Evolutionary conservation across 1,284 basidiomycete genomes (phyloP), one percentile per base, ranked within the genome.

Genomic region (Papiliotrema laurentii): DNA sequence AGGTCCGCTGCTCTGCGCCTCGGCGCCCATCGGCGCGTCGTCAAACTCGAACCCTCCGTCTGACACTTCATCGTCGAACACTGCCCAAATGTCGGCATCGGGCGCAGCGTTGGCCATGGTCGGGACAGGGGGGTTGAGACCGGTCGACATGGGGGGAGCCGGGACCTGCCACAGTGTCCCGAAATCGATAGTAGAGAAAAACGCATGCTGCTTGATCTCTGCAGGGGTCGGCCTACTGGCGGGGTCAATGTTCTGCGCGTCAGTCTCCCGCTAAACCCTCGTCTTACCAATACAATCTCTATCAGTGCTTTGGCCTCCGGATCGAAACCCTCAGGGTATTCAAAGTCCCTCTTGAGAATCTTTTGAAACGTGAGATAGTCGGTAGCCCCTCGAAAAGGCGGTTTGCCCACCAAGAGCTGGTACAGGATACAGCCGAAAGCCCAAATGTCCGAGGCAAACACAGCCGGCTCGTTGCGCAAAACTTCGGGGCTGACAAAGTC

Each of bases 401-500:
- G 77, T 48, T 72, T 67, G 6, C 80, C 79, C 1, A 73, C 73
- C 30, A 81, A 63, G 55, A 80, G 69, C 59, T 81, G 78, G 59
- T 69, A 81, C 5, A 80, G 52, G 16, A 80, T 75, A 58, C 79
- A 80, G 14, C 79, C 79, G 38, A 80, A 76, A 0, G 78, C 79
- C 80, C 79, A 81, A 51, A 77, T 77, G 53, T 81, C 79, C 1
- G 76, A 75, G 47, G 77, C 73, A 49, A 72, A 61, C 7, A 71
- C 64, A 0, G 75, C 76, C 18, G 71, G 81, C 55, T 86, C 85
- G 41, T 81, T 80, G 49, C 85, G 82, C 19, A 98, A 76, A 10
- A 98, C 79, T 72, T 98, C 94, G 0, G 94, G 94, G 10, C 88
- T 86, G 51, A 97, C 88, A 66, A 97, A 98, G 62, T 97, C 91